phyloP scores from a whole-genome alignment of 129 eudicot genomes.

The Flaveria sonorensis region DNA sequence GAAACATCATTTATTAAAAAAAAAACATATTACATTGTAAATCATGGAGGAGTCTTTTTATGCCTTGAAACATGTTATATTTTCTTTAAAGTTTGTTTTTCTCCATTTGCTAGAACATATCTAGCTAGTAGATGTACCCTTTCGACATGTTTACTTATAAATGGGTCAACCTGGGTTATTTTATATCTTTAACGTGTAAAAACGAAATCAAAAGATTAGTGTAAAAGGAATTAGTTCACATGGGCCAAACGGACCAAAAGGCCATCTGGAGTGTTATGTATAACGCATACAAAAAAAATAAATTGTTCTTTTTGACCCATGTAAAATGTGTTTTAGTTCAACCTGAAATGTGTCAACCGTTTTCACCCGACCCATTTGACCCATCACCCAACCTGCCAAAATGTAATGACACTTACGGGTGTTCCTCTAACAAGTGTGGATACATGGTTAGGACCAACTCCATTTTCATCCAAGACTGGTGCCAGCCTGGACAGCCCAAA shows the following conservation, averaged over 20 bases:
- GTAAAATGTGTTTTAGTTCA: background rate
- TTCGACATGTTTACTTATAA: background rate
- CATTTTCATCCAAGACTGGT: constrained; percentile 62
- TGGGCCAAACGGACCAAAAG: background rate
- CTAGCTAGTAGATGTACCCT: background rate
- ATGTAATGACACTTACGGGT: constrained; percentile 56
- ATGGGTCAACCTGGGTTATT: background rate
- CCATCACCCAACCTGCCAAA: background rate
- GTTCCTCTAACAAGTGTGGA: constrained; percentile 90
- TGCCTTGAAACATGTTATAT: background rate
- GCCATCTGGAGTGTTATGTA: too few species aligned
- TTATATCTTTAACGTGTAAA: background rate
- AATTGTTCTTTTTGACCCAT: background rate
- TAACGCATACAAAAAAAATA: background rate
- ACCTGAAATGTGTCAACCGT: background rate
- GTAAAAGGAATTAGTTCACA: background rate
- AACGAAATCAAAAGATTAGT: background rate
- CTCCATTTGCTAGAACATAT: background rate
- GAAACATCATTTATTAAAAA: background rate
- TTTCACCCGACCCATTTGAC: background rate
- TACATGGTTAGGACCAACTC: constrained; percentile 51
- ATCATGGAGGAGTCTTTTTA: background rate
- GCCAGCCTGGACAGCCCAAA: constrained; percentile 96
- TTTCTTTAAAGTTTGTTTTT: background rate
- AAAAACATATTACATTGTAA: background rate